Percentiles rank a stretch among this genome's conserved stretches.
These are phyloP conservation scores for Ophiostoma populinum DNA, from an alignment of 2,329 filamentous ascomycete species.

Conservation along the genomic window DNA sequence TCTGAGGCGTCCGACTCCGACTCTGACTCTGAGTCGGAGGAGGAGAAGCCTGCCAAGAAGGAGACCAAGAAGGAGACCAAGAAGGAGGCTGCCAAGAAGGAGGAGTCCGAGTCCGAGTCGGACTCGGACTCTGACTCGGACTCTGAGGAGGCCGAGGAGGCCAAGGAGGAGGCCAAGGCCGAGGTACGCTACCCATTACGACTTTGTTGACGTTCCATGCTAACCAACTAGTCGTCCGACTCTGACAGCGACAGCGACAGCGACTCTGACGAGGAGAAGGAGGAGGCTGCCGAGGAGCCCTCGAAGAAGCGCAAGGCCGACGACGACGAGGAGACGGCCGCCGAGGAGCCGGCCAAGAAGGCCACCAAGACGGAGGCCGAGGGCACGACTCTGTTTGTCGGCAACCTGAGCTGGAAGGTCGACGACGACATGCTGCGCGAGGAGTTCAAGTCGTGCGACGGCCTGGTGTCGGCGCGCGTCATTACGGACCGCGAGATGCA, in stretches of 20 bases:
- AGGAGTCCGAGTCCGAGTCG: constrained; percentile 7
- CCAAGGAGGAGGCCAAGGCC: constrained; percentile 13
- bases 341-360: constrained; percentile 10
- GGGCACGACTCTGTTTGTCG: constrained; percentile 61
- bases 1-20: constrained; percentile 15
- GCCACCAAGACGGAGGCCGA: constrained; percentile 13
- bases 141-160: constrained; percentile 7
- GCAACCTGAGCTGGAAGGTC: constrained; percentile 80
- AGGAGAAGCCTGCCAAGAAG: constrained; percentile 7
- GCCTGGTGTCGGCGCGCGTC: constrained; percentile 56
- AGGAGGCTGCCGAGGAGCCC: constrained; percentile 43
- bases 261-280: constrained; percentile 7
- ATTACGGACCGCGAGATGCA: constrained; percentile 68
- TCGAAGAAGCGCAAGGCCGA: constrained; percentile 36
- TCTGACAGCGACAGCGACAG: constrained; percentile 15
- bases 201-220: too few species aligned
- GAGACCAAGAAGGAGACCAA: constrained; percentile 4
- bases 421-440: constrained; percentile 67
- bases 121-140: constrained; percentile 13
- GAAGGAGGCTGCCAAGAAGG: constrained; percentile 12
- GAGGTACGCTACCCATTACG: too few species aligned
- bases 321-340: constrained; percentile 14
- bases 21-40: constrained; percentile 18
- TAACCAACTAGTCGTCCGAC: too few species aligned
- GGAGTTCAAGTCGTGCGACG: constrained; percentile 67